Base-by-base conservation (phyloP, 148 eudicot species). In the Salicornia ramosissima region DNA sequence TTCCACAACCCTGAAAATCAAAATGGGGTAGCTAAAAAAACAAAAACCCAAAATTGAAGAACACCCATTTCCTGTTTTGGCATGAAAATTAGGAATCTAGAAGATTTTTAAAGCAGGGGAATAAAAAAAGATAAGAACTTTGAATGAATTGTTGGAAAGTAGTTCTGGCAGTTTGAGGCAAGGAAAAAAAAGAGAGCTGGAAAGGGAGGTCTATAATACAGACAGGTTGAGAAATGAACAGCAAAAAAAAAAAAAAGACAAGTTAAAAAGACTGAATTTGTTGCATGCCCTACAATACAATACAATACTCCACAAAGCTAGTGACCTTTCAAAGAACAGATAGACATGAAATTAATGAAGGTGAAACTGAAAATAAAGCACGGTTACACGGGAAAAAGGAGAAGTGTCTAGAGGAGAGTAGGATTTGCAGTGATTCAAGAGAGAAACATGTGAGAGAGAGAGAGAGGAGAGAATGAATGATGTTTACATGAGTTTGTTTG, bases 41-140 rank as follows among this genome's bases (percentile, higher is more conserved):
- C 42, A 14, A 5, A 73, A 72, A 67, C 63, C 31, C n/a, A n/a
- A 72, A 40, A 21, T 31, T 77, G 30, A 49, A 67, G 10, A 49
- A 58, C 2, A 67, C 75, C 75, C 80, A 57, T 65, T 66, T 50
- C 33, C 11, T 5, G 52, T 29, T 62, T 67, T 10, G 28, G 60
- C 51, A 50, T n/a, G n/a, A n/a, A n/a, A n/a, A n/a, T n/a, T n/a
- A n/a, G n/a, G n/a, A n/a, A n/a, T n/a, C n/a, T n/a, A n/a, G n/a
- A n/a, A n/a, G n/a, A 68, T 8, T 56, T n/a, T 54, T 31, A 15
- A 22, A 40, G 26, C 18, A n/a, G 16, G 34, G 26, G 22, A 18
- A 7, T n/a, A 19, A 13, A 49, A 34, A 75, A 69, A 63, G 51
- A 69, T 33, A 22, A 42, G 55, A 61, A 21, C 47, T 68, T 75